Conservation (phyloP, 768 basidiomycete species). For the Leccinum imitatum region DNA sequence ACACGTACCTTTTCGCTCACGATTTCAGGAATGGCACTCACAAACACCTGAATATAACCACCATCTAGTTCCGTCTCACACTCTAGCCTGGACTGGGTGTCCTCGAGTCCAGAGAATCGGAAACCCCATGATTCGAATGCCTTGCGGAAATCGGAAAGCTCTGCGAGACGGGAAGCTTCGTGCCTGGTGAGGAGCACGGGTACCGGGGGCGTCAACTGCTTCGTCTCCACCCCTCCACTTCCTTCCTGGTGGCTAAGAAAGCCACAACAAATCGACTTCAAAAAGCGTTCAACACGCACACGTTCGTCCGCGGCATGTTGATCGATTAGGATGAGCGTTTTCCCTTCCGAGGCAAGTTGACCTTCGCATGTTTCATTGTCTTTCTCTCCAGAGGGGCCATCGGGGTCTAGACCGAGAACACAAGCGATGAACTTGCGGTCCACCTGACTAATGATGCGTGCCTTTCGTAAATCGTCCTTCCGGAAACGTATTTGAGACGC, state of each 20-base stretch:
- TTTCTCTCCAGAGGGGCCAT: constrained; percentile 14
- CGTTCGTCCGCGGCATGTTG: constrained; percentile 99
- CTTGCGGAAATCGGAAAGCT: constrained; percentile 39
- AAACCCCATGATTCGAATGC: constrained; percentile 74
- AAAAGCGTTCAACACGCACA: constrained; percentile 81
- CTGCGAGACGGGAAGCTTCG: constrained; percentile 54
- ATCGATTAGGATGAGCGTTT: constrained; percentile 76
- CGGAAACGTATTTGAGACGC: constrained; percentile 41
- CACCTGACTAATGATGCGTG: constrained; percentile 75
- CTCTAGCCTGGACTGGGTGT: constrained; percentile 20
- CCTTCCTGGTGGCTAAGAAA: constrained; percentile 48
- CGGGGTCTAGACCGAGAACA: constrained; percentile 38
- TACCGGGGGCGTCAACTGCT: constrained; percentile 50
- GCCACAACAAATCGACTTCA: constrained; percentile 70
- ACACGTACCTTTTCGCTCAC: constrained; percentile 64
- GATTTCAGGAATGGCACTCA: constrained; percentile 64
- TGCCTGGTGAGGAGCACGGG: constrained; percentile 64
- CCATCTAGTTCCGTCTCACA: constrained; percentile 21
- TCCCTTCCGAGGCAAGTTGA: constrained; percentile 15
- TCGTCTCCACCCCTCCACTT: constrained; percentile 38
- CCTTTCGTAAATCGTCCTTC: constrained; percentile 53
- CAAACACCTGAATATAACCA: constrained; percentile 63
- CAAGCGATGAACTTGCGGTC: constrained; percentile 92
- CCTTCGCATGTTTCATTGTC: constrained; percentile 18
- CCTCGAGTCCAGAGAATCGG: constrained; percentile 42